Percentiles rank a stretch among this genome's conserved stretches.
Evolutionary conservation across 2,329 filamentous ascomycete species (phyloP).

Genomic region (Colletotrichum tropicicola): DNA sequence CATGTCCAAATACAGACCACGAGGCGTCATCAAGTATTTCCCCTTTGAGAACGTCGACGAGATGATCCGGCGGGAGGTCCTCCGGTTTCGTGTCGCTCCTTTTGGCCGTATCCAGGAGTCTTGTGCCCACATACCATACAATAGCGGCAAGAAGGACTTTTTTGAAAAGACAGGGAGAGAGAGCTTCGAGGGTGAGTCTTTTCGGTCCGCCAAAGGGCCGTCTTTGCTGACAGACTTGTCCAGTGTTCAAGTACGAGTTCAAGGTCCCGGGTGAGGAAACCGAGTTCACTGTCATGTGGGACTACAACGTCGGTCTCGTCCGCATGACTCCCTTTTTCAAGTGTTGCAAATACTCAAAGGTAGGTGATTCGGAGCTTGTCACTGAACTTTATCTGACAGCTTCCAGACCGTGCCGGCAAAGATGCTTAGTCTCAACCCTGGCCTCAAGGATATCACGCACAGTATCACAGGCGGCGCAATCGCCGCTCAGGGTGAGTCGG

Average conservation of each 20-base stretch:
- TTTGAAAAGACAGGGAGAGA: slow-evolving; percentile 86
- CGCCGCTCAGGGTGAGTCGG: slow-evolving; percentile 82
- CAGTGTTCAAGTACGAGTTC: slow-evolving; percentile 89
- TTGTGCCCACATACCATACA: slow-evolving; percentile 87
- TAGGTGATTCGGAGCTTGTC: background rate
- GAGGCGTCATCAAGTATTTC: slow-evolving; percentile 76
- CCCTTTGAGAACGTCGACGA: slow-evolving; percentile 76
- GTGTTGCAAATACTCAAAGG: slow-evolving; percentile 87
- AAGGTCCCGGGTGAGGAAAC: slow-evolving; percentile 71
- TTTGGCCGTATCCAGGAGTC: slow-evolving; percentile 69
- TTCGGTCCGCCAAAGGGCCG: background rate
- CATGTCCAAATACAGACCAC: slow-evolving; percentile 68
- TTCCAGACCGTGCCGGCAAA: slow-evolving; percentile 86
- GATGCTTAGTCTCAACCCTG: slow-evolving; percentile 80
- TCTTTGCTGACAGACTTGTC: slow-evolving; percentile 7
- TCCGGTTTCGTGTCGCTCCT: slow-evolving; percentile 72
- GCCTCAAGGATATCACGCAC: slow-evolving; percentile 88
- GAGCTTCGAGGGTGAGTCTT: slow-evolving; percentile 80
- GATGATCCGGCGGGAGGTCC: slow-evolving; percentile 64
- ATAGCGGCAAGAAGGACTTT: slow-evolving; percentile 92
- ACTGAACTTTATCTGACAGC: slow-evolving; percentile 6
- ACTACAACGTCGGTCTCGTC: slow-evolving; percentile 94
- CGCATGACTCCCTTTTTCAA: slow-evolving; percentile 97
- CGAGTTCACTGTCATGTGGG: slow-evolving; percentile 89
- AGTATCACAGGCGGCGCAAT: slow-evolving; percentile 95